A percentile compares a stretch with the other conserved stretches of the same genome.
These are phyloP conservation scores for Colletotrichum tofieldiae DNA, from an alignment of 2,329 filamentous ascomycete species.

Conservation along the genomic window DNA sequence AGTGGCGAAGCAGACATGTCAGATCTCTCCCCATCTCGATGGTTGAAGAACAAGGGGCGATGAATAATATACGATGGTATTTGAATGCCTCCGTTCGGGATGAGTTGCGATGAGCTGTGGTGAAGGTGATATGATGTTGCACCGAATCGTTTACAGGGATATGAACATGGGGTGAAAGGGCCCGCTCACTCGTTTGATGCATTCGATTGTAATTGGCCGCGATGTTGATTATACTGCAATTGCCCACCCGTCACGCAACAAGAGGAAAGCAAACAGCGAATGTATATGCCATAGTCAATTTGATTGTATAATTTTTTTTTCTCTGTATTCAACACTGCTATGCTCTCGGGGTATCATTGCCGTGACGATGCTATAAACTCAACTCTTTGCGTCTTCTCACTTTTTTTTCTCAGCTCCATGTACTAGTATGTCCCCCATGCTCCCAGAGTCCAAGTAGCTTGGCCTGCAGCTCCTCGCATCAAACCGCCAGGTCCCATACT, in stretches of 20 bases:
- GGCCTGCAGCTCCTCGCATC: slow-evolving; percentile 56
- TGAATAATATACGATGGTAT: neutral
- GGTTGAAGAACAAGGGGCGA: neutral
- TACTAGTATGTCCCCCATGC: slow-evolving; percentile 67
- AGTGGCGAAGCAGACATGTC: slow-evolving; percentile 8
- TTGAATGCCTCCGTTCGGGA: neutral
- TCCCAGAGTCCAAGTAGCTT: slow-evolving; percentile 74
- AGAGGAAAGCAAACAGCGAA: neutral
- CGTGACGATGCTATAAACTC: slow-evolving; percentile 5
- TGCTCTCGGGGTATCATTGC: slow-evolving; percentile 31
- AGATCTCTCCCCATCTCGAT: slow-evolving; percentile 29
- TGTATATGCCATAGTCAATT: neutral
- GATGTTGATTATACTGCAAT: neutral
- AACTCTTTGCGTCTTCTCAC: slow-evolving; percentile 3
- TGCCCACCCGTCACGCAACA: neutral
- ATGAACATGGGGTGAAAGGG: neutral
- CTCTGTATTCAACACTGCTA: neutral
- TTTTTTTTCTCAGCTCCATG: slow-evolving; percentile 48
- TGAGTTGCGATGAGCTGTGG: slow-evolving; percentile 1
- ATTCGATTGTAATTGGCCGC: neutral
- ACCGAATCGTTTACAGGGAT: slow-evolving; percentile 31
- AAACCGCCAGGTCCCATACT: slow-evolving; percentile 74
- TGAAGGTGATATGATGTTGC: slow-evolving; percentile 1
- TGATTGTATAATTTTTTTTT: neutral
- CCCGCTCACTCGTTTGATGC: slow-evolving; percentile 19